Percentiles rank a stretch among this genome's conserved stretches.
Conservation (phyloP, 768 basidiomycete genomes). For the Mycena capillaripes region DNA sequence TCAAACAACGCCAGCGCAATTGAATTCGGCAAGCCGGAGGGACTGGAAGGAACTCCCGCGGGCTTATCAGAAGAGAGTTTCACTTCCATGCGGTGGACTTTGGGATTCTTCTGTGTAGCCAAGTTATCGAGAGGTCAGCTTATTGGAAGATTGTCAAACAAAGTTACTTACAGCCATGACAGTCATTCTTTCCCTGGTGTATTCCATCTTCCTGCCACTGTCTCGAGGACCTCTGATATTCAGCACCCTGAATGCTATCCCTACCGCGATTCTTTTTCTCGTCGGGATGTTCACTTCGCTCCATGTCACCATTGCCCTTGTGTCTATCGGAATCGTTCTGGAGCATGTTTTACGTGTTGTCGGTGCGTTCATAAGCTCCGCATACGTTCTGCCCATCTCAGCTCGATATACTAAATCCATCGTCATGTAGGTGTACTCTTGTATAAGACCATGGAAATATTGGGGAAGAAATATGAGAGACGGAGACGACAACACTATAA, state of each 20-base stretch:
- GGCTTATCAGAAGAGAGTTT: conserved; percentile 21
- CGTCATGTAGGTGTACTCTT: conserved; percentile 16
- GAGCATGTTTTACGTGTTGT: conserved; percentile 31
- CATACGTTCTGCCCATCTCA: no score
- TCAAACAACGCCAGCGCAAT: conserved; percentile 49
- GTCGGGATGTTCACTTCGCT: conserved; percentile 36
- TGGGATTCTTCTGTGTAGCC: conserved; percentile 39
- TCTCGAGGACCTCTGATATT: conserved; percentile 31
- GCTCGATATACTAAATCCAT: no score
- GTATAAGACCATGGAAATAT: conserved; percentile 31
- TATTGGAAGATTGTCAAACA: neutral
- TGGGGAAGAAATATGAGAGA: conserved; percentile 28
- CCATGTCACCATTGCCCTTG: conserved; percentile 34
- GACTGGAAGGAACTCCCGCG: neutral
- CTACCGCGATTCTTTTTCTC: conserved; percentile 29
- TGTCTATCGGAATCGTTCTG: conserved; percentile 17
- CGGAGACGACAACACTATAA: neutral
- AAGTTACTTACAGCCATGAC: neutral
- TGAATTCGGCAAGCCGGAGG: conserved; percentile 28
- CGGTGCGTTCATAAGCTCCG: neutral
- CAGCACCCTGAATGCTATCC: conserved; percentile 14
- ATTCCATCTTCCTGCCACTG: conserved; percentile 32
- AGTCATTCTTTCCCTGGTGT: conserved; percentile 29
- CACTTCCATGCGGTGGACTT: conserved; percentile 31
- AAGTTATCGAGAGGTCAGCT: conserved; percentile 33